phyloP scores from a whole-genome alignment of 2,329 filamentous ascomycete species.

The Sporothrix pallida region DNA sequence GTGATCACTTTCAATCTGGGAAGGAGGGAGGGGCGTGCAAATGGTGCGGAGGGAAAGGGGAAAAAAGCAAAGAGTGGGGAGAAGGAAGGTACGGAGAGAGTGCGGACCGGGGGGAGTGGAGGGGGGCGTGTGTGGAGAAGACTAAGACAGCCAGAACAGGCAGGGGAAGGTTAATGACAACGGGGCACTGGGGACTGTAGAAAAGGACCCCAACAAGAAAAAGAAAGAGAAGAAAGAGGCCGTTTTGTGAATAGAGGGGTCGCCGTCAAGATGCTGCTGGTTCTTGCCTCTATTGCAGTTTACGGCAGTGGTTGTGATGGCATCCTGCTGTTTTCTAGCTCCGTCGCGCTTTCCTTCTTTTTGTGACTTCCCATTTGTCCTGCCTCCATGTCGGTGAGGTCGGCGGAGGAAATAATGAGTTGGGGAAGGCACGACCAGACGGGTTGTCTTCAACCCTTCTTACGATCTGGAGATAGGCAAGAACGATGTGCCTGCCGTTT shows the following conservation, averaged over 20 bases:
- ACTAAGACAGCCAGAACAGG: neutral
- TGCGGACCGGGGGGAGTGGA: neutral
- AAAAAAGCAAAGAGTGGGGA: constrained; percentile 7
- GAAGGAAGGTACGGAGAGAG: constrained; percentile 12
- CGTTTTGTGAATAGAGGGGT: neutral
- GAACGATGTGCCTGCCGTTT: no score
- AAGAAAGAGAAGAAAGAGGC: neutral
- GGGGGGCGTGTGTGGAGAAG: constrained; percentile 32
- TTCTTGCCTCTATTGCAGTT: neutral
- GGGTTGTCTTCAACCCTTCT: neutral
- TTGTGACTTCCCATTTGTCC: neutral
- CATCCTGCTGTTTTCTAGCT: neutral
- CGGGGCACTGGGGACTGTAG: constrained; percentile 5
- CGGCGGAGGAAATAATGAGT: constrained; percentile 28
- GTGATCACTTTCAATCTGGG: neutral
- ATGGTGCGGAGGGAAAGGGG: constrained; percentile 20
- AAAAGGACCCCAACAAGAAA: neutral
- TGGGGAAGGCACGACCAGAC: constrained; percentile 14
- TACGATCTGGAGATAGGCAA: no score
- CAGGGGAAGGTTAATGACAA: constrained; percentile 5
- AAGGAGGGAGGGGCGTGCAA: constrained; percentile 26
- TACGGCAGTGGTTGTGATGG: neutral
- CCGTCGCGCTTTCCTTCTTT: constrained; percentile 6
- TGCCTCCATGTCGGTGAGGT: constrained; percentile 32
- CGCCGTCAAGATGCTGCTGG: neutral